These are phyloP conservation scores for Ilex paraguariensis DNA, from an alignment of 305 asterid species.

Conservation along the genomic window DNA sequence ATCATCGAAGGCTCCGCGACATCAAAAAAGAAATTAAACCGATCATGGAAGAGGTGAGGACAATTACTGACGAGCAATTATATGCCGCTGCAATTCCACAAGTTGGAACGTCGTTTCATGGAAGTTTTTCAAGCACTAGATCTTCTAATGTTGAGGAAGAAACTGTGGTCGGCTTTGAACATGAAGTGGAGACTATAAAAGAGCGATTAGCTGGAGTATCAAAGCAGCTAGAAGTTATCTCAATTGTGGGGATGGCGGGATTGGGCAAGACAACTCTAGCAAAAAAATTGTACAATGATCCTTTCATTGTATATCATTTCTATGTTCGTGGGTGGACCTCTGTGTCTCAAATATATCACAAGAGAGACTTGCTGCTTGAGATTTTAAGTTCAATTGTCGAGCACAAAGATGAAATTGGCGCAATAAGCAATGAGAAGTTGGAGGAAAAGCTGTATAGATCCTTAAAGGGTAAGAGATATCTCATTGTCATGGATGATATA, in stretches of 20 bases:
- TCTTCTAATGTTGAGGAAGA: neutral
- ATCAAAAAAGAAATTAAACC: too few relatives aligned
- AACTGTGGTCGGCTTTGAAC: neutral
- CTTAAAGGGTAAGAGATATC: conserved; percentile 14
- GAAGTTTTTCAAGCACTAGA: too few relatives aligned
- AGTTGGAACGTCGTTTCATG: too few relatives aligned
- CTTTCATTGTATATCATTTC: neutral
- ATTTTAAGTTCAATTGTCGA: conserved; percentile 5
- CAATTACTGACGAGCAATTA: too few relatives aligned
- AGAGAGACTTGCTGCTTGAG: conserved; percentile 11
- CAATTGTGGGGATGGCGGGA: conserved; percentile 13
- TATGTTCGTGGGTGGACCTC: conserved; percentile 4
- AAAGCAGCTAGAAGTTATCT: neutral
- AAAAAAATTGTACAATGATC: conserved; percentile 4
- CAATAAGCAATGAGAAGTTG: conserved; percentile 4
- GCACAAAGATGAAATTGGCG: neutral
- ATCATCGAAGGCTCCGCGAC: too few relatives aligned
- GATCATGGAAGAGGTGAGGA: too few relatives aligned
- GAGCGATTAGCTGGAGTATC: neutral
- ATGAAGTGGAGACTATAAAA: neutral
- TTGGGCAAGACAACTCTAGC: conserved; percentile 1
- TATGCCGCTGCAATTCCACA: too few relatives aligned
- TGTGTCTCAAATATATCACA: conserved; percentile 14
- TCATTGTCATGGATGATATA: conserved; percentile 28
- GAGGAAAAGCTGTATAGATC: conserved; percentile 3